Evolutionary conservation across 2,329 filamentous ascomycete species (phyloP), one percentile per base, ranked within the genome.

Genomic region (Harringtonia lauricola): DNA sequence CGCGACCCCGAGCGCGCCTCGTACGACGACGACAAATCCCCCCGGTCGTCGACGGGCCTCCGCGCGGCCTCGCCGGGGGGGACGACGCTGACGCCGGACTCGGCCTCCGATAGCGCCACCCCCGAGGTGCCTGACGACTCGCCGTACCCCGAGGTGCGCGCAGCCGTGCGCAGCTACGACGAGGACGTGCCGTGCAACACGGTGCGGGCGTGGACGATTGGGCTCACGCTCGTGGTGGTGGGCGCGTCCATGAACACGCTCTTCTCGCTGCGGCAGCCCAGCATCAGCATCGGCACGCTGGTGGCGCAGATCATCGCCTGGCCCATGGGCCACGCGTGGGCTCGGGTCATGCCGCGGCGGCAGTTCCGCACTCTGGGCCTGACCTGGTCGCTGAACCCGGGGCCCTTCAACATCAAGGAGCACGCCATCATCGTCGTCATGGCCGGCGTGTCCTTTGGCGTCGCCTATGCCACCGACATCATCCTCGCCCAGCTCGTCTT

Each of bases 381-480:
- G 7, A 62, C 54, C 18, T 79, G 72, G 68, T 69, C 66, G 19
- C 60, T 83, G n/a, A 83, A 83, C 44, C 77, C 79, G 0, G 78
- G 78, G 0, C 79, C 79, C 1, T 84, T 84, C 60, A 84, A 81
- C 54, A 69, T 81, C 57, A 84, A 84, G 58, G 80, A 84, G 55
- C 80, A 83, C 55, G 63, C 76, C 35, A 71, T 84, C 47, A 81
- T 84, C 45, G 74, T 79, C 17, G 74, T 82, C 51, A 82, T 82
- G 76, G 81, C 83, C 15, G 77, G 82, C 55, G 79, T 84, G 7
- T 79, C 80, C 6, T 83, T 85, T 50, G 79, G 65, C 40, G 77
- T 72, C 7, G 79, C 81, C 4, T 87, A 87, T 52, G 81, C 81
- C 1, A 86, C 82, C 1, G 83, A 87, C 51, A 80, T 86, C 26